A percentile compares a stretch with the other conserved stretches of the same genome.
phyloP scores from a whole-genome alignment of 495 filamentous ascomycete species.

The Coniosporium apollinis region DNA sequence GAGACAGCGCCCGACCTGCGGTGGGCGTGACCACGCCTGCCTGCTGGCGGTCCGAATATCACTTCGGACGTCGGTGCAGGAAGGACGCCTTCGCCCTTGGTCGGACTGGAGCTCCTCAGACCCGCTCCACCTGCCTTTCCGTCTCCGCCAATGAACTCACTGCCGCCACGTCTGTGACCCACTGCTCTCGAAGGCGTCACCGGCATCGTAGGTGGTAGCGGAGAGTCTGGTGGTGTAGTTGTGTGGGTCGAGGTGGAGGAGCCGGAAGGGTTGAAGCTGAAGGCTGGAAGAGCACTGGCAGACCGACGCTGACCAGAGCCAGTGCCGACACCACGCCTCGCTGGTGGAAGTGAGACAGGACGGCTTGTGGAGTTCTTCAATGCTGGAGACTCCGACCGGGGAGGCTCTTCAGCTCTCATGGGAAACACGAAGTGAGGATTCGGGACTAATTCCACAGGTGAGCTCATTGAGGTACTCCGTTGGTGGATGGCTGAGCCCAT shows the following conservation, averaged over 20 bases:
- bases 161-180: constrained; percentile 55
- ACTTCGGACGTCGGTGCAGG: constrained; percentile 30
- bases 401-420: not conserved
- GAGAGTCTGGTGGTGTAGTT: constrained; percentile 17
- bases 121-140: constrained; percentile 39
- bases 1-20: constrained; percentile 76
- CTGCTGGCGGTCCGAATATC: constrained; percentile 27
- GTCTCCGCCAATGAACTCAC: constrained; percentile 66
- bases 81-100: constrained; percentile 40
- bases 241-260: constrained; percentile 4
- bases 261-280: constrained; percentile 22
- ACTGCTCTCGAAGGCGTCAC: constrained; percentile 27
- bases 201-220: constrained; percentile 10
- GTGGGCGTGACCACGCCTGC: constrained; percentile 60
- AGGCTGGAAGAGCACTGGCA: constrained; percentile 19
- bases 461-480: too few relatives aligned
- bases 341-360: constrained; percentile 7
- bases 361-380: not conserved
- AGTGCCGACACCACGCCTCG: constrained; percentile 5
- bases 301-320: constrained; percentile 12
- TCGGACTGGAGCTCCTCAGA: constrained; percentile 44
- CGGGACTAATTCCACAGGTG: constrained; percentile 17
- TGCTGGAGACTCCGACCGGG: not conserved
- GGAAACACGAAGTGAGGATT: constrained; percentile 22
- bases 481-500: too few relatives aligned